Evolutionary conservation across 129 eudicot species (phyloP).

Genomic region (carrot (Daucus carota)): DH1_v3.0 NC_030385.2:27285001-27285500

Average conservation of each 20-base stretch:
- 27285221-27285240: constrained; percentile 29
- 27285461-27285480: not conserved
- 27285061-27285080: not conserved
- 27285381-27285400: not conserved
- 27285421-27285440: not conserved
- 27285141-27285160: constrained; percentile 26
- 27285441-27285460: not conserved
- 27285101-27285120: not conserved
- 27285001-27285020: not conserved
- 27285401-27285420: not conserved
- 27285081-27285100: not conserved
- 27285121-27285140: not conserved
- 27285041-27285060: not conserved
- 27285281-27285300: constrained; percentile 39
- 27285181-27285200: constrained; percentile 86
- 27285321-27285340: constrained; percentile 65
- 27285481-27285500: not conserved
- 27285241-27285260: constrained; percentile 33
- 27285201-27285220: constrained; percentile 51
- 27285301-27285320: constrained; percentile 28
- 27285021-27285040: not conserved
- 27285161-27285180: constrained; percentile 67
- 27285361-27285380: constrained; percentile 60
- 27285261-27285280: constrained; percentile 42
- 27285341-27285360: constrained; percentile 64